phyloP scores from a whole-genome alignment of 2,329 filamentous ascomycete species.

The Fusarium chaquense region DNA sequence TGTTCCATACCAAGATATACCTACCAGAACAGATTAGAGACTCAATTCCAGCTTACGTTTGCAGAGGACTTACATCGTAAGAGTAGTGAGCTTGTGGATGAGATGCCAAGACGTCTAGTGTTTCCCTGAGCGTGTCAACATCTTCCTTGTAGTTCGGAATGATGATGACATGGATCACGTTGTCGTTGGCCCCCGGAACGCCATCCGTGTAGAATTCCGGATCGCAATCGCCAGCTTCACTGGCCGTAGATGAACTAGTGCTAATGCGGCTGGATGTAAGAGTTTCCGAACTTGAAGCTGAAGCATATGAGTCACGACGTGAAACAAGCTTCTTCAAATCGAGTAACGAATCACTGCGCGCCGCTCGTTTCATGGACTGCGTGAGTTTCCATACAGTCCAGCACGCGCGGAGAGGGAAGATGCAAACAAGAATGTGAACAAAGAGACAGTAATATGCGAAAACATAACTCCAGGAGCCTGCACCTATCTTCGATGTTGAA shows the following conservation, averaged over 20 bases:
- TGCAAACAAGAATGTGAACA: conserved; percentile 72
- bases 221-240: conserved; percentile 65
- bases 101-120: conserved; percentile 74
- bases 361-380: conserved; percentile 60
- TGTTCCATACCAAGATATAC: conserved; percentile 80
- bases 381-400: conserved; percentile 72
- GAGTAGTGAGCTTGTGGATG: conserved; percentile 72
- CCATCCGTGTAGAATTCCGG: conserved; percentile 60
- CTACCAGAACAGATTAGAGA: conserved; percentile 54
- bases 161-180: conserved; percentile 73
- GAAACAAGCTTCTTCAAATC: conserved; percentile 60
- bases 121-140: conserved; percentile 74
- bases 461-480: conserved; percentile 63
- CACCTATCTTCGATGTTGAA: conserved; percentile 53
- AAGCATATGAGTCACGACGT: conserved; percentile 66
- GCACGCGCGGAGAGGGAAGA: conserved; percentile 72
- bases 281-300: conserved; percentile 68
- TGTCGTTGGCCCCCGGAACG: conserved; percentile 56
- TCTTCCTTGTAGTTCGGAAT: conserved; percentile 83
- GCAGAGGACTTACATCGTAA: conserved; percentile 72
- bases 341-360: conserved; percentile 59
- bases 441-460: conserved; percentile 75
- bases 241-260: conserved; percentile 61
- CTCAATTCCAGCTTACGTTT: not conserved
- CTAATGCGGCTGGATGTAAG: conserved; percentile 59